phyloP scores from a whole-genome alignment of 371 early-diverging fungal species.

The Mucor ambiguus region DNA sequence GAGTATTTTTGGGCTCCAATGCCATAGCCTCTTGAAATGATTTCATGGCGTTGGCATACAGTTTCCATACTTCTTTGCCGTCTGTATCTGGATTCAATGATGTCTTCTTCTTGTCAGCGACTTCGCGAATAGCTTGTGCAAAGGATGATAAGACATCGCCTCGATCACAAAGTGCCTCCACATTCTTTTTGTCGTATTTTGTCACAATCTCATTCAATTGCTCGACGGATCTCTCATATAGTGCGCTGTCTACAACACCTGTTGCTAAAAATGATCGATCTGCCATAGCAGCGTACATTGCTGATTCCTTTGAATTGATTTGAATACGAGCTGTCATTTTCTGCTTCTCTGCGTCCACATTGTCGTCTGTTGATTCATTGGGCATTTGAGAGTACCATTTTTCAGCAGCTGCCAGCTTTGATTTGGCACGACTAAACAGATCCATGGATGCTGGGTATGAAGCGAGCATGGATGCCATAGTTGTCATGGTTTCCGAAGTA shows the following conservation, averaged over 20 bases:
- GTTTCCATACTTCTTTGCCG: constrained; percentile 53
- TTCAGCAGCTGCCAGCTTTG: constrained; percentile 41
- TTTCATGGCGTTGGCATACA: constrained; percentile 54
- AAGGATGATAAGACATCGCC: constrained; percentile 68
- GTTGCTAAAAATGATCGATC: constrained; percentile 58
- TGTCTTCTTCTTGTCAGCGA: constrained; percentile 20
- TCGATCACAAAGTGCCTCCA: constrained; percentile 71
- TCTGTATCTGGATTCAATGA: constrained; percentile 25
- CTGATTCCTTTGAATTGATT: constrained; percentile 59
- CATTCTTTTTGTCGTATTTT: constrained; percentile 49
- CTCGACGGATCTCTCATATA: constrained; percentile 45
- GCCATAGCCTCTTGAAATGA: constrained; percentile 55
- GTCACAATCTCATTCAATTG: constrained; percentile 54
- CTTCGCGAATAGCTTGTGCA: constrained; percentile 50
- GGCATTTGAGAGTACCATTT: constrained; percentile 37
- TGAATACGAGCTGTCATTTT: constrained; percentile 38
- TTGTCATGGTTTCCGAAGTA: constrained; percentile 45
- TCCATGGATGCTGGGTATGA: constrained; percentile 39
- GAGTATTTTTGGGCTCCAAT: constrained; percentile 55
- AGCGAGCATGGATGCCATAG: constrained; percentile 53
- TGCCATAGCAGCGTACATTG: constrained; percentile 57
- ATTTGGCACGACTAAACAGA: constrained; percentile 39
- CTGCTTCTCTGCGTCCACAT: constrained; percentile 28
- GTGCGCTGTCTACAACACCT: constrained; percentile 45
- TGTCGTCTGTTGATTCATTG: constrained; percentile 6